Base-by-base conservation (phyloP, 768 basidiomycete genomes). In the Amanita phalloides region DNA sequence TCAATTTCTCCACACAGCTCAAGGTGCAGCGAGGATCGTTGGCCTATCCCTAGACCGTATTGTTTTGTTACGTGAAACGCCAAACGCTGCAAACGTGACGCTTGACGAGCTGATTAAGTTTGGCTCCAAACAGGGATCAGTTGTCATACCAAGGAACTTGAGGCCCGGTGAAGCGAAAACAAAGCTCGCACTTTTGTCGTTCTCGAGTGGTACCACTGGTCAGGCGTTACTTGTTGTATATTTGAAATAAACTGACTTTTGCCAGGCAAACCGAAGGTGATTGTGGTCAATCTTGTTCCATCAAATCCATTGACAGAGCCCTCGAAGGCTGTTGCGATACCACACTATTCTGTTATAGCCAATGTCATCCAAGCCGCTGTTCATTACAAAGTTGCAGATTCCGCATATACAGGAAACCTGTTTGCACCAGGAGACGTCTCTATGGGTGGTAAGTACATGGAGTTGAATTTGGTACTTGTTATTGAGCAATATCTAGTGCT, bases 121-220 rank as follows among this genome's bases (percentile, higher is more conserved):
- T 60, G 74, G 73, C 49, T 53, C 58, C 60, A 59, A 58, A 52
- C 56, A 60, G 54, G 57, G 64, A 39, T 55, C 67, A 55, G 58
- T 61, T 51, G 84, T 77, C 57, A 60, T 62, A 25, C 77, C 83
- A 49, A 64, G 68, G 17, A 66, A 59, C 28, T 68, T 86, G 38
- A 57, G 59, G 23, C 70, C 71, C 10, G 85, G 82, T 8, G 84
- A 84, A 63, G 79, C 71, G 23, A 80, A 72, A 60, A 76, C 68
- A 10, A 75, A 78, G 41, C 53, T 87, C 11, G 85, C 86, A 4
- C 81, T 86, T 57, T 66, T 87, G 49, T 77, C 74, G 48, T 84
- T 88, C 57, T 87, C 85, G 1, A 86, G 84, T 55, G 85, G 85
- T 6, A 88, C 85, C 21, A 88, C 86, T 13, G 84, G 84, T 62